Percentiles rank a stretch among this genome's conserved stretches.
These are phyloP conservation scores for Candida sakaeoensis DNA, from an alignment of 805 yeast species.

Conservation along the genomic window DNA sequence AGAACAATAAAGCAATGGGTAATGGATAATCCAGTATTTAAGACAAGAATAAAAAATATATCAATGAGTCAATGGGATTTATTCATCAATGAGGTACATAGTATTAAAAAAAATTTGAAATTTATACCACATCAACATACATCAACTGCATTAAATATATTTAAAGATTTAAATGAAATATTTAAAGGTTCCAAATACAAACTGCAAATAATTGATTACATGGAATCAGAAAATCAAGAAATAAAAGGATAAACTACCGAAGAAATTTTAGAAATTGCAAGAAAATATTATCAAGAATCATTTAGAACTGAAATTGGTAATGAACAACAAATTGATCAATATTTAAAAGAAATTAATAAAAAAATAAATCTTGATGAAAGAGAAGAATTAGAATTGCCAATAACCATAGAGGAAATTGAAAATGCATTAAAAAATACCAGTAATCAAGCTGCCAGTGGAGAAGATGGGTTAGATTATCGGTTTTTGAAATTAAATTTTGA, in stretches of 20 bases:
- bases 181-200: not conserved
- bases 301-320: not conserved
- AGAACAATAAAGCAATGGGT: not conserved
- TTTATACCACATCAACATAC: no score
- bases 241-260: not conserved
- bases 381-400: not conserved
- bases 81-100: no score
- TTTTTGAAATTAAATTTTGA: not conserved
- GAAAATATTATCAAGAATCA: not conserved
- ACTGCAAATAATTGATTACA: not conserved
- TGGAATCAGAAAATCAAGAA: not conserved
- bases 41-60: no score
- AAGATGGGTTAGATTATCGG: not conserved
- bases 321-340: not conserved
- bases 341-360: no score
- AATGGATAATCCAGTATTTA: not conserved
- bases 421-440: not conserved
- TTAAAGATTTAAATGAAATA: no score
- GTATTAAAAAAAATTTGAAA: no score
- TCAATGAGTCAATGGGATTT: no score
- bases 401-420: not conserved
- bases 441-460: not conserved
- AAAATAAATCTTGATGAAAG: not conserved
- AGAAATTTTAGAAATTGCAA: not conserved
- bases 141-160: not conserved